Base-by-base conservation (phyloP, 352 stramenopile species). In the Globisporangium emineosum region DNA sequence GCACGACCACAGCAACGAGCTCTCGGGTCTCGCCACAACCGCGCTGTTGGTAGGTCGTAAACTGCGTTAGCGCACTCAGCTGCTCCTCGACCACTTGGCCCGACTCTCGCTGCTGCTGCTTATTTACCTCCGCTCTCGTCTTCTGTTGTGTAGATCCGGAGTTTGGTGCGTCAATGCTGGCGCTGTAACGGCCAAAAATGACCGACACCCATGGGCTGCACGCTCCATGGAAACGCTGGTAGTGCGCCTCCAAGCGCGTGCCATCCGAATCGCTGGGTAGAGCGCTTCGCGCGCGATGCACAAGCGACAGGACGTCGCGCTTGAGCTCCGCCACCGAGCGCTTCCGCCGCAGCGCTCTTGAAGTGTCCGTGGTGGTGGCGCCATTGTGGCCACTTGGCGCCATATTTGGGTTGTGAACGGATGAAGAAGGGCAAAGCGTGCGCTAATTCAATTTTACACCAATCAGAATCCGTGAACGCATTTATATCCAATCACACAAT, bases 261-360 rank as follows among this genome's bases (percentile, higher is more conserved):
- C 2, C 23, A 12, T 42, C 32, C 17, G n/a, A 50, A 33, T 45
- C 45, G 13, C 32, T 51, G 15, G 10, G 12, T 2, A 47, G 19
- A 27, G 15, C 7, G 21, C 30, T 19, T 30, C 7, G 25, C 6
- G 47, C 58, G 9, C 19, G 35, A 4, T 35, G 69, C 8, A 79
- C 65, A 6, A 79, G 62, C 10, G 65, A 54, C 17, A 72, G 57
- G 54, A 75, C 72, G 45, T 69, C 56, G 1, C 64, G 58, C 23
- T 61, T 66, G 63, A 79, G 63, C 23, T 62, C 35, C 23, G 52
- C 7, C 13, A 27, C 42, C 8, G 35, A 60, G 29, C 61, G 61
- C 42, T 35, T 37, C 10, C 6, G 30, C 32, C 15, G n/a, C 27
- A 29, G 35, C 35, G 27, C 35, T 10, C 17, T 47, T 4, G 35